Evolutionary conservation across 2,329 filamentous ascomycete genomes (phyloP).

Genomic region (Pleoardoris graminearum): DNA sequence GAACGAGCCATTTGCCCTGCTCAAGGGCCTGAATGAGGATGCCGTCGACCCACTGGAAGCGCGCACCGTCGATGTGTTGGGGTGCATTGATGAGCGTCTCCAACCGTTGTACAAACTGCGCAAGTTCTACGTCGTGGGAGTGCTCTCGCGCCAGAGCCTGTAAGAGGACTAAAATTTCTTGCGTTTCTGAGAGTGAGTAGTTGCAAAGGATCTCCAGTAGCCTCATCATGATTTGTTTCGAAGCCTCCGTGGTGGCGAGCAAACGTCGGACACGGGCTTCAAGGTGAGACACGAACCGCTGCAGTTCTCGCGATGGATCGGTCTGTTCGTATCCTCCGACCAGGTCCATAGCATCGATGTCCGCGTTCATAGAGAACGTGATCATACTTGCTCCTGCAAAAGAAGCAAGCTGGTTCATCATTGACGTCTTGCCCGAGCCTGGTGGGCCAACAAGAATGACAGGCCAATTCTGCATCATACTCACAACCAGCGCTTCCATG

Average conservation of each 20-base stretch:
- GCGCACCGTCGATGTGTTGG: conserved; percentile 68
- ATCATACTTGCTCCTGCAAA: conserved; percentile 74
- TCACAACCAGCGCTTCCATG: conserved; percentile 84
- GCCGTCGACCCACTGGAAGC: conserved; percentile 96
- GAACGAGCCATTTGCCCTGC: conserved; percentile 85
- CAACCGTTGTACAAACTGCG: conserved; percentile 53
- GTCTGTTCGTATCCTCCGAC: conserved; percentile 96
- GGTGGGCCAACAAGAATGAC: conserved; percentile 85
- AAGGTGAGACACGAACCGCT: conserved; percentile 61
- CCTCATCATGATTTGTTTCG: conserved; percentile 12
- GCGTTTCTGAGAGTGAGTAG: neutral
- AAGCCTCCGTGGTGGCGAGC: conserved; percentile 19
- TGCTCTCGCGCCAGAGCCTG: conserved; percentile 18
- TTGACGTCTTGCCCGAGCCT: conserved; percentile 81
- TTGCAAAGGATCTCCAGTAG: conserved; percentile 30
- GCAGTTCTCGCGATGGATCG: conserved; percentile 75
- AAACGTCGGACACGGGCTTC: conserved; percentile 54
- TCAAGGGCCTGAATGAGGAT: conserved; percentile 86
- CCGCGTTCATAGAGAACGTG: conserved; percentile 87
- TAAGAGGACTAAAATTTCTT: conserved; percentile 17
- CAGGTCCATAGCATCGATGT: conserved; percentile 95
- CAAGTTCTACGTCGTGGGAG: conserved; percentile 8
- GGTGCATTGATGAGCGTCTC: conserved; percentile 57
- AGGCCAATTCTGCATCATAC: conserved; percentile 83
- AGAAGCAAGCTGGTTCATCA: conserved; percentile 80